phyloP scores from a whole-genome alignment of 106 monocot genomes.

The Dactylorhiza incarnata region DNA sequence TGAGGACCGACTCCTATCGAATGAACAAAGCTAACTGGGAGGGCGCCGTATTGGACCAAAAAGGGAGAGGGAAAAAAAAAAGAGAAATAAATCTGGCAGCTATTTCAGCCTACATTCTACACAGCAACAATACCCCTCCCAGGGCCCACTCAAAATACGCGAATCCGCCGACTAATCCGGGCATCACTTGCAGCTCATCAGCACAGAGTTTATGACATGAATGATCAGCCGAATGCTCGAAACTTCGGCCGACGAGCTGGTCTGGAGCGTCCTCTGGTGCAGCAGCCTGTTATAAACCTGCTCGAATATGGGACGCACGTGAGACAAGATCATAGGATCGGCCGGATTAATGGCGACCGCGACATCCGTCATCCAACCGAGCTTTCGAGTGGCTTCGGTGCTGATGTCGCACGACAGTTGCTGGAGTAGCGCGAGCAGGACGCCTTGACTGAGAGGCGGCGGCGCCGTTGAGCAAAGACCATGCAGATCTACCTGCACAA shows the following conservation, averaged over 20 bases:
- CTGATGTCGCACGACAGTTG: constrained; percentile 58
- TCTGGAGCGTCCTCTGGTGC: constrained; percentile 48
- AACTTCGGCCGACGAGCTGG: constrained; percentile 29
- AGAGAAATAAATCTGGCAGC: not conserved
- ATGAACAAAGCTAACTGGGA: not conserved
- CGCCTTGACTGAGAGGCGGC: constrained; percentile 55
- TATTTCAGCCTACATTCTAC: not conserved
- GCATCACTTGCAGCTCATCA: constrained; percentile 57
- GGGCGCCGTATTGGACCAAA: not conserved
- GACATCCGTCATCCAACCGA: constrained; percentile 63
- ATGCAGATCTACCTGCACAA: constrained; percentile 56
- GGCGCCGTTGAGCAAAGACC: constrained; percentile 42
- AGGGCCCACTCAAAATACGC: not conserved
- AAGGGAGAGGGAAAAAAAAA: not conserved
- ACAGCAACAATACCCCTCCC: not conserved
- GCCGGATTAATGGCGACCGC: constrained; percentile 46
- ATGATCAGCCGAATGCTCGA: constrained; percentile 38
- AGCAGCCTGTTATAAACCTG: constrained; percentile 46
- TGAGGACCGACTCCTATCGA: not conserved
- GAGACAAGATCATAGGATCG: constrained; percentile 50
- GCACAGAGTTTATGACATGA: constrained; percentile 61
- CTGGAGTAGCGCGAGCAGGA: constrained; percentile 59
- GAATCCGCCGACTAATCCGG: not conserved
- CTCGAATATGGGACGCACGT: constrained; percentile 64
- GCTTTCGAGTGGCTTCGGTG: constrained; percentile 46